Conservation (phyloP, 2,329 filamentous ascomycete species). For the Ascochyta viciae-villosae region DNA sequence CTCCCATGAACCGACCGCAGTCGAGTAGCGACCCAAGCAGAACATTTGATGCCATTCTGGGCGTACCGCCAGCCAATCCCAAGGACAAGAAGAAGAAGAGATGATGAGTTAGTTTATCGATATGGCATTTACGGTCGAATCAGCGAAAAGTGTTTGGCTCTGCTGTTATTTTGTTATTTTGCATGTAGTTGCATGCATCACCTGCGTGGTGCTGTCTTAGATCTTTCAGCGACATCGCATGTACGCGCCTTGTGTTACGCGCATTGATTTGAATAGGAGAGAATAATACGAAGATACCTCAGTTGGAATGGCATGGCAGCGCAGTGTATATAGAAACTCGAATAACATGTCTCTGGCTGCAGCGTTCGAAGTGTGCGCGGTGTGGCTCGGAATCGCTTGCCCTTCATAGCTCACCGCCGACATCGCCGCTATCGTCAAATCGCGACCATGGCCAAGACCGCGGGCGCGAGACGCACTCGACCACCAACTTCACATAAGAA, state of each 20-base stretch:
- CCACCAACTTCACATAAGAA: background rate
- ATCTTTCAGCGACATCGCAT: conserved; percentile 14
- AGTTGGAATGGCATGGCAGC: background rate
- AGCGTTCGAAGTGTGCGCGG: background rate
- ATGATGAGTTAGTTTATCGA: conserved; percentile 18
- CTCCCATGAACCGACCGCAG: conserved; percentile 33
- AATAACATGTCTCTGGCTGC: background rate
- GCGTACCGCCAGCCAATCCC: conserved; percentile 28
- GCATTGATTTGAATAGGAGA: conserved; percentile 1
- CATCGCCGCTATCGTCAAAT: background rate
- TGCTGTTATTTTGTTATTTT: background rate
- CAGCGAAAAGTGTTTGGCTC: conserved; percentile 5
- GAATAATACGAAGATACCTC: conserved; percentile 11
- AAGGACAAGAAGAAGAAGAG: conserved; percentile 42
- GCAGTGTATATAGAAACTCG: background rate
- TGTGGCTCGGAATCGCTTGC: conserved; percentile 3
- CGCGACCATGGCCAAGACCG: background rate
- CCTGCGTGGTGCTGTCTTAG: conserved; percentile 1
- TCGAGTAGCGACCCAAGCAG: conserved; percentile 51
- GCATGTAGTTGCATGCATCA: conserved; percentile 5
- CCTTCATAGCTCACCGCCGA: conserved; percentile 11
- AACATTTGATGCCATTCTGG: conserved; percentile 60
- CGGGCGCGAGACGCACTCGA: background rate
- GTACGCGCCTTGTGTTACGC: background rate
- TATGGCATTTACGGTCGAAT: conserved; percentile 1